Conservation (phyloP, 768 basidiomycete genomes). For the Mycena belliarum region DNA sequence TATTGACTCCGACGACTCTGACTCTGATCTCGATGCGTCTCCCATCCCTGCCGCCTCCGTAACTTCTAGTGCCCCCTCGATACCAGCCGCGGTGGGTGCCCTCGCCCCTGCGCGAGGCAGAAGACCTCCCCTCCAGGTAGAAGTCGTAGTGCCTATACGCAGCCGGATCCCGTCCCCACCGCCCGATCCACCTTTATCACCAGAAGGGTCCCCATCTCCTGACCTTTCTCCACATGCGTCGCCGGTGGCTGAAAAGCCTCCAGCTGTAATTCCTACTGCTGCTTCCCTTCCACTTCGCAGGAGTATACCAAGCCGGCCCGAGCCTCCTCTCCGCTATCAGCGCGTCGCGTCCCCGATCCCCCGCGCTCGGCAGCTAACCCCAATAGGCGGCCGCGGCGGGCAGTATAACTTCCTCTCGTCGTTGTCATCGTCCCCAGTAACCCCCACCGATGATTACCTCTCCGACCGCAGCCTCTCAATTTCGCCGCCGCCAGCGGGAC, state of each 20-base stretch:
- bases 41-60: neutral
- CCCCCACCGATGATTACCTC: slow-evolving; percentile 55
- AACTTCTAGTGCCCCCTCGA: slow-evolving; percentile 6
- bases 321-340: slow-evolving; percentile 22
- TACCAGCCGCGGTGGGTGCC: slow-evolving; percentile 13
- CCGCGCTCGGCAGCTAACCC: slow-evolving; percentile 67
- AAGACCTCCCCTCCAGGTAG: slow-evolving; percentile 29
- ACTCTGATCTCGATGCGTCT: slow-evolving; percentile 4
- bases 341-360: slow-evolving; percentile 33
- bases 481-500: slow-evolving; percentile 21
- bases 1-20: slow-evolving; percentile 10
- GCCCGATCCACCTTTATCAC: no score
- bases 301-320: neutral
- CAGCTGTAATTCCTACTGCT: neutral
- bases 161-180: slow-evolving; percentile 13
- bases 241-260: neutral
- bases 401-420: slow-evolving; percentile 43
- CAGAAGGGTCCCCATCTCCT: no score
- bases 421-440: slow-evolving; percentile 57
- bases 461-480: slow-evolving; percentile 42
- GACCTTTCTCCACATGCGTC: slow-evolving; percentile 13
- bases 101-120: slow-evolving; percentile 1
- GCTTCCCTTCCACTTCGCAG: neutral
- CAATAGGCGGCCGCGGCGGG: slow-evolving; percentile 49
- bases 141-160: slow-evolving; percentile 44